Conservation (phyloP, 2,329 filamentous ascomycete genomes). For the Epichloe elymi region DNA sequence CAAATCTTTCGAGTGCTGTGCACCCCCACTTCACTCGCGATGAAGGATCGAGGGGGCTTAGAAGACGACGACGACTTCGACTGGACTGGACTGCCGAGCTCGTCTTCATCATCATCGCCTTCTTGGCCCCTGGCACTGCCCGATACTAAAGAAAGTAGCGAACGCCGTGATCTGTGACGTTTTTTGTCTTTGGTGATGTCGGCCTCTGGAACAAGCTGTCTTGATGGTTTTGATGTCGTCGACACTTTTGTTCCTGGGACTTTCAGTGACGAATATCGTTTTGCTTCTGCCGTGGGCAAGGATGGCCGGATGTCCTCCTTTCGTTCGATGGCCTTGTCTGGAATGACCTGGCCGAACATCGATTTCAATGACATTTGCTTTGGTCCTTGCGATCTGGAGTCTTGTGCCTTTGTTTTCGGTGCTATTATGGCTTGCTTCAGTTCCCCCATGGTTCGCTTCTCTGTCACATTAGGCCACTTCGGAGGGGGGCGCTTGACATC, state of each 20-base stretch:
- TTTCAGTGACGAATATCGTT: neutral
- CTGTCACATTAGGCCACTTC: neutral
- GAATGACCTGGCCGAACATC: neutral
- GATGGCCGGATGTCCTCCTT: neutral
- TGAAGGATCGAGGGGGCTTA: constrained; percentile 5
- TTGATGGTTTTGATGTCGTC: neutral
- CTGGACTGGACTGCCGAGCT: neutral
- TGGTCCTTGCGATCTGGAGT: neutral
- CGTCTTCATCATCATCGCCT: constrained; percentile 3
- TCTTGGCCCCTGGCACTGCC: neutral
- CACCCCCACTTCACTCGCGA: constrained; percentile 9
- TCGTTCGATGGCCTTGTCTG: neutral
- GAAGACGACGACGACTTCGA: constrained; percentile 10
- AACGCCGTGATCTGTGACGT: constrained; percentile 1
- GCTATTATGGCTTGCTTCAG: constrained; percentile 5
- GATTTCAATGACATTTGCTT: constrained; percentile 1
- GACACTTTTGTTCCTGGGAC: neutral
- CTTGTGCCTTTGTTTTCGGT: neutral
- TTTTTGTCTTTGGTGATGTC: neutral
- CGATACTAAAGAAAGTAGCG: constrained; percentile 1
- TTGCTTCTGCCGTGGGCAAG: neutral
- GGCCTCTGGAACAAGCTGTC: neutral
- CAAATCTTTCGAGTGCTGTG: constrained; percentile 13
- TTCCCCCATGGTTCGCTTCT: constrained; percentile 6
- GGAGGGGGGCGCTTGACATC: neutral